A percentile compares a stretch with the other conserved stretches of the same genome.
Conservation (phyloP, 495 filamentous ascomycete genomes). For the Astrocystis sublimbata region DNA sequence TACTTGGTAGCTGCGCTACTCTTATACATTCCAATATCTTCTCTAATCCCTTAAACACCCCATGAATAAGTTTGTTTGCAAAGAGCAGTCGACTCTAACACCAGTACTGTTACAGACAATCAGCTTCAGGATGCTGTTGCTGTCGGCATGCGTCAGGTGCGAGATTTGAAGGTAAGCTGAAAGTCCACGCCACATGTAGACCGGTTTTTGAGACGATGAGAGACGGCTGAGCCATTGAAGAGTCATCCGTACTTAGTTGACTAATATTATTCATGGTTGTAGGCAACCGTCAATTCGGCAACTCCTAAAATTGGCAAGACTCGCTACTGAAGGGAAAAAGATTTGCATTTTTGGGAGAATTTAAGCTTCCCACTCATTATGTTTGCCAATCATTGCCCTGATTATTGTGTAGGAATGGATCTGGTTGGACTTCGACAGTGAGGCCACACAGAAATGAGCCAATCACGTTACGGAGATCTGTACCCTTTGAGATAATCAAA, state of each 20-base stretch:
- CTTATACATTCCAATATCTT: not conserved
- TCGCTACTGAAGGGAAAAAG: not conserved
- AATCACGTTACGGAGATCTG: not conserved
- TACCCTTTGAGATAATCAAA: not conserved
- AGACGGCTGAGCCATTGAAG: not conserved
- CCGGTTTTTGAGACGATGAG: not conserved
- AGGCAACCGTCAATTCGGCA: not conserved
- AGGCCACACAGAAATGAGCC: not conserved
- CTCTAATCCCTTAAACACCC: too few relatives aligned
- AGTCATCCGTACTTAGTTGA: not conserved
- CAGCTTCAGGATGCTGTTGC: constrained; percentile 13
- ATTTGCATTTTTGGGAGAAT: not conserved
- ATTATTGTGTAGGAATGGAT: not conserved
- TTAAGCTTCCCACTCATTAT: not conserved
- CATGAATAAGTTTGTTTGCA: not conserved
- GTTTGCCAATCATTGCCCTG: not conserved
- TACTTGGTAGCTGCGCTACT: not conserved
- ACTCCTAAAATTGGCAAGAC: not conserved
- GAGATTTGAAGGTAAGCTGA: constrained; percentile 11
- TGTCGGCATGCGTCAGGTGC: constrained; percentile 9
- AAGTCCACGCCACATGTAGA: too few relatives aligned
- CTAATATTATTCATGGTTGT: not conserved
- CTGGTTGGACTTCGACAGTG: not conserved
- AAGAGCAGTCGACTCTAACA: not conserved
- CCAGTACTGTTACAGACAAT: not conserved